phyloP scores from a whole-genome alignment of 805 yeast species.

The Starmerella riodocensis region DNA sequence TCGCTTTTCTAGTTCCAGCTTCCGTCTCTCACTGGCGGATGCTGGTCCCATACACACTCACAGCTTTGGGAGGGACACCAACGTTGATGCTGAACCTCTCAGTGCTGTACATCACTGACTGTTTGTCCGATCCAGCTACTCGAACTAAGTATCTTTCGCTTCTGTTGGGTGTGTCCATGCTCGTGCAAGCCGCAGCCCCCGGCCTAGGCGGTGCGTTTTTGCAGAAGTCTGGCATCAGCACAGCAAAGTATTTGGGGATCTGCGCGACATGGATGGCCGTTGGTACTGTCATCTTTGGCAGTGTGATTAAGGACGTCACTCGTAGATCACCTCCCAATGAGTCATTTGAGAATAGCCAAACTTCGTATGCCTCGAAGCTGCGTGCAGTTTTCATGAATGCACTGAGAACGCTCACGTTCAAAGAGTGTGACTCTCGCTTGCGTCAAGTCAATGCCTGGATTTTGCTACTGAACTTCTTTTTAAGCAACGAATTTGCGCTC shows the following conservation, averaged over 20 bases:
- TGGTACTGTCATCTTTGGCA: neutral
- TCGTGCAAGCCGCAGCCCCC: slow-evolving; percentile 13
- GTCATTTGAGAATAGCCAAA: neutral
- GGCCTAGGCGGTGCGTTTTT: slow-evolving; percentile 12
- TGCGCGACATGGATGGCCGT: slow-evolving; percentile 6
- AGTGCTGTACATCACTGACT: slow-evolving; percentile 13
- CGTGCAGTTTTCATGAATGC: neutral
- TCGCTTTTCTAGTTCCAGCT: neutral
- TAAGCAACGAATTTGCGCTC: slow-evolving; percentile 14
- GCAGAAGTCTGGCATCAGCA: slow-evolving; percentile 1
- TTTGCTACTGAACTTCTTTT: slow-evolving; percentile 9
- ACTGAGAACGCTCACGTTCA: slow-evolving; percentile 1
- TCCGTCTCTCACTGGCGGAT: slow-evolving; percentile 9
- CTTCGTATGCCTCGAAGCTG: neutral
- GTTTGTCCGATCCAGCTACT: slow-evolving; percentile 3
- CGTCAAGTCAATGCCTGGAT: slow-evolving; percentile 12
- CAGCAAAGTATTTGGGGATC: slow-evolving; percentile 1
- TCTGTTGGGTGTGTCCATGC: slow-evolving; percentile 11
- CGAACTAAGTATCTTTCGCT: slow-evolving; percentile 13
- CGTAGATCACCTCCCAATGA: no score
- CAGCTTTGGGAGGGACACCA: slow-evolving; percentile 13
- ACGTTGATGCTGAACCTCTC: slow-evolving; percentile 11
- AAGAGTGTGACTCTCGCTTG: slow-evolving; percentile 1
- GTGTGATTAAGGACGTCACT: neutral
- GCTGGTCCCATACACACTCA: slow-evolving; percentile 10